Evolutionary conservation across 2,329 filamentous ascomycete species (phyloP), one percentile per base, ranked within the genome.

Genomic region (Apiospora rasikravindrae): DNA sequence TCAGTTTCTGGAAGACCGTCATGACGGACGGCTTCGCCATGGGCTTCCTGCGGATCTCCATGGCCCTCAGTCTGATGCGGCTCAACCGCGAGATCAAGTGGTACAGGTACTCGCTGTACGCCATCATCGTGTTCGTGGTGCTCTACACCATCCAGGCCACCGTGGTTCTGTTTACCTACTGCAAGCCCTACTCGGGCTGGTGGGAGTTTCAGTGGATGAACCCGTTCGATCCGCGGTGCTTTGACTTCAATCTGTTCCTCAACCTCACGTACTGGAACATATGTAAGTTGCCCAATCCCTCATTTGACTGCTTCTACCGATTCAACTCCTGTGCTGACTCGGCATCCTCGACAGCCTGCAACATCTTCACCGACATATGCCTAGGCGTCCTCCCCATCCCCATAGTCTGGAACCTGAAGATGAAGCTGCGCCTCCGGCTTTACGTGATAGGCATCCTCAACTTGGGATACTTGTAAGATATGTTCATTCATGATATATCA

Each of bases 181-280:
- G 57, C 57, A 64, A 64, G 57, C 57, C 57, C 19, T 64, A 64
- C 33, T 64, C 57, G 29, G 57, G 57, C 33, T 64, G 57, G 57
- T 64, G 57, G 57, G 57, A 64, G 57, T 64, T 64, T 2, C 57
- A 64, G 33, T 64, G 57, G 57, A 64, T 64, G 57, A 64, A 64
- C 57, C 57, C 57, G 4, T 64, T 64, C 5, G 57, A 64, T 19
- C 57, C 57, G 8, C 10, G 57, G 13, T 64, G 57, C 1, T 64
- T 64, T 10, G 57, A 64, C 57, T 64, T 64, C 19, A 40, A 64
- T 1, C 4, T 64, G 33, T 64, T 64, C 22, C 19, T 64, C 1
- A 14, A 64, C 1, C 33, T 64, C 10, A 64, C 57, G 1, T 64
- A 64, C 19, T 64, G 57, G 57, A 64, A 64, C 22, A 64, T 64